These are phyloP conservation scores for Crinitomyces ghanaensis DNA, from an alignment of 805 yeast species.

Conservation along the genomic window DNA sequence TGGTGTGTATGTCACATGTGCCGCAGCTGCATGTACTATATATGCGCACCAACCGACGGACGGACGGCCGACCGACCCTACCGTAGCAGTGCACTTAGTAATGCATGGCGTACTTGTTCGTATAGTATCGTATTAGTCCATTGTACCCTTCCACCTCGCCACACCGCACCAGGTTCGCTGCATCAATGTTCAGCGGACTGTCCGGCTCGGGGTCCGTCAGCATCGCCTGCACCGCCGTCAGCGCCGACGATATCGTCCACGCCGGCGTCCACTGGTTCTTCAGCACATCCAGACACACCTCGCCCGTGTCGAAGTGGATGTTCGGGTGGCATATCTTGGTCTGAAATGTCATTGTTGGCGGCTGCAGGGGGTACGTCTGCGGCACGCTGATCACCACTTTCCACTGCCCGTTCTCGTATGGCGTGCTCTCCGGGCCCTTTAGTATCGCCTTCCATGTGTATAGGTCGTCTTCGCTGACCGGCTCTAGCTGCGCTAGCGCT, in stretches of 20 bases:
- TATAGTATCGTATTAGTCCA: slow-evolving; percentile 22
- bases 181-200: slow-evolving; percentile 30
- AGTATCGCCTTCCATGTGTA: slow-evolving; percentile 22
- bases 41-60: too few relatives aligned
- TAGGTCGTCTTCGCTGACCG: slow-evolving; percentile 17
- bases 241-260: slow-evolving; percentile 28
- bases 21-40: too few relatives aligned
- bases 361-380: slow-evolving; percentile 35
- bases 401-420: slow-evolving; percentile 41
- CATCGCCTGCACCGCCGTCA: slow-evolving; percentile 28
- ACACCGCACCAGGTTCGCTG: slow-evolving; percentile 26
- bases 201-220: slow-evolving; percentile 29
- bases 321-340: slow-evolving; percentile 28
- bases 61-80: too few relatives aligned
- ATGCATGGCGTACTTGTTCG: slow-evolving; percentile 17
- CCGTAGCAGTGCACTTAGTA: too few relatives aligned
- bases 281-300: slow-evolving; percentile 29
- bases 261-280: slow-evolving; percentile 30
- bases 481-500: slow-evolving; percentile 17
- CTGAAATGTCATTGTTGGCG: slow-evolving; percentile 37
- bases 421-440: slow-evolving; percentile 29
- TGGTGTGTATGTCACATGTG: too few relatives aligned
- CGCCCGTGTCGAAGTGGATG: slow-evolving; percentile 29
- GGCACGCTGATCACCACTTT: slow-evolving; percentile 31
- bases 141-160: slow-evolving; percentile 22